Percentiles rank a stretch among this genome's conserved stretches.
These are phyloP conservation scores for Wallacemonas rigidus DNA, from an alignment of 208 protist species.

Conservation along the genomic window DNA sequence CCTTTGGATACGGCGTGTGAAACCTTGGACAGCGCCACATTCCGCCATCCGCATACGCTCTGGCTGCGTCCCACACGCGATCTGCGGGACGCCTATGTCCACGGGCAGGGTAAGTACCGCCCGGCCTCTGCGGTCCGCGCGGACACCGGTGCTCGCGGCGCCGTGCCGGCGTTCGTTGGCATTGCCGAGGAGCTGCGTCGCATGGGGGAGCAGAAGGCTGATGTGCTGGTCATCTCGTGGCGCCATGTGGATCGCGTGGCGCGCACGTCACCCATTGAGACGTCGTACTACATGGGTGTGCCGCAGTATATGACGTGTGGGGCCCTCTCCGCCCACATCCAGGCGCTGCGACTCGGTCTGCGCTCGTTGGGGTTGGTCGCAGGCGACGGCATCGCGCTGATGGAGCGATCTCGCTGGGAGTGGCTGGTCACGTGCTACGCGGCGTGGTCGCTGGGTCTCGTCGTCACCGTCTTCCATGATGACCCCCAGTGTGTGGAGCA, in stretches of 20 bases:
- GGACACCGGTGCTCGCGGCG: too few species aligned
- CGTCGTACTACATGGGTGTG: conserved; percentile 45
- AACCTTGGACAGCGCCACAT: conserved; percentile 36
- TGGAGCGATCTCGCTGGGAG: conserved; percentile 75
- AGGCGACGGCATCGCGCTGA: conserved; percentile 48
- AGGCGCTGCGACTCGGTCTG: conserved; percentile 55
- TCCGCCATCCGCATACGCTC: conserved; percentile 26
- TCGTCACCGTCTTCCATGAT: conserved; percentile 45
- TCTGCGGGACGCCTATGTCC: conserved; percentile 20
- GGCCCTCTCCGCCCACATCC: conserved; percentile 52
- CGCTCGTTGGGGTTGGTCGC: conserved; percentile 46
- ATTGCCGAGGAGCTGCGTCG: background rate
- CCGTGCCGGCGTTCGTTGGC: background rate
- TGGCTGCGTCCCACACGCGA: background rate
- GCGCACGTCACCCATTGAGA: conserved; percentile 10
- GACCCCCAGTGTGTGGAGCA: conserved; percentile 27
- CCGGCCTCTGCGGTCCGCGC: background rate
- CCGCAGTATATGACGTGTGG: conserved; percentile 49
- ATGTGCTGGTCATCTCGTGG: conserved; percentile 20
- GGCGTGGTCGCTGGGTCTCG: conserved; percentile 46
- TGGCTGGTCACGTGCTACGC: conserved; percentile 75
- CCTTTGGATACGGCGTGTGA: conserved; percentile 21
- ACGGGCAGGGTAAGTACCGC: conserved; percentile 8
- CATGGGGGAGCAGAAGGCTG: background rate
- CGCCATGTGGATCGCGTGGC: conserved; percentile 13